Evolutionary conservation across 306 rosid species (phyloP), one percentile per base, ranked within the genome.

Genomic region (Corylus avellana): DNA sequence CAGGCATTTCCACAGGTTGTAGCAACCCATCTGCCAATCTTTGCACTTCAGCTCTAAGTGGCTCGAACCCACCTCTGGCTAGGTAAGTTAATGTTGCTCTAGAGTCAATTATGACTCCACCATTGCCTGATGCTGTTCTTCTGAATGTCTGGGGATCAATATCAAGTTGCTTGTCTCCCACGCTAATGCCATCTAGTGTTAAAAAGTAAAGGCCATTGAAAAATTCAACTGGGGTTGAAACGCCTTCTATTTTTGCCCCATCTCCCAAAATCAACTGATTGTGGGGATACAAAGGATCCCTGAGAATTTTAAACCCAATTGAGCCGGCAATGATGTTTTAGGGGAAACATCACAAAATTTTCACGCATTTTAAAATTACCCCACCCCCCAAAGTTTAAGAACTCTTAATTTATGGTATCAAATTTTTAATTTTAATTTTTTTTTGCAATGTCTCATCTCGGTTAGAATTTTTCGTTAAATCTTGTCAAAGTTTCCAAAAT

Each of bases 241-340:
- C 9, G 9, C 92, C 92, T 88, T 86, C 82, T 68, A 82, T 79
- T 53, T 75, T 76, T 10, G 86, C 84, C 16, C 81, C 87, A 55
- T 82, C 86, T 8, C 91, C 92, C 51, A 84, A 78, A 64, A 86
- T 73, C 69, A 88, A 46, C 17, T 86, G 90, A 74, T 84, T 82
- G 22, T 82, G 70, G 67, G n/a, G 77, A 47, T 82, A 84, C 12
- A 32, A 1, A 84, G 54, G 78, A 61, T 86, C 87, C n/a, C 63
- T 54, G 88, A 86, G 70, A 86, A 86, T 39, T 44, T 84, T 1
- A 32, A 49, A 9, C 88, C 88, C 8, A 80, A 32, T 54, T 86
- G 79, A 32, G 76, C 20, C 9, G 72, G 83, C 73, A 88, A 20
- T 71, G 85, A 84, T 5, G 4, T 0, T 18, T 11, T 37, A n/a